Conservation (phyloP, 2,329 filamentous ascomycete genomes). For the Xylariaceae sp. region DNA sequence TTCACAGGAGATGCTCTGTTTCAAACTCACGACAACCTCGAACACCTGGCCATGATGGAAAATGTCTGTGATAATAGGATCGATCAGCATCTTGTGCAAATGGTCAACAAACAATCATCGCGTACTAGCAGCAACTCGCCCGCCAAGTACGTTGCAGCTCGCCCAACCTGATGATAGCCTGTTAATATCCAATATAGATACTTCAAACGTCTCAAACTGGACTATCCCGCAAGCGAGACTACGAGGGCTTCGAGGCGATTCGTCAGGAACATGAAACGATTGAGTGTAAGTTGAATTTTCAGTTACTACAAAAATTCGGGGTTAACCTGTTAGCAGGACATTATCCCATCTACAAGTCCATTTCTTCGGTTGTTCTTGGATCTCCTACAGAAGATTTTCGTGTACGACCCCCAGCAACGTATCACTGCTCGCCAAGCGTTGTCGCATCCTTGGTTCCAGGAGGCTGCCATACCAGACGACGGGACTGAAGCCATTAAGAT, state of each 20-base stretch:
- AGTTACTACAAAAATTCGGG: not conserved
- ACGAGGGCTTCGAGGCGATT: slow-evolving; percentile 62
- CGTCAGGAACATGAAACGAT: slow-evolving; percentile 67
- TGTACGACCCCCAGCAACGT: slow-evolving; percentile 62
- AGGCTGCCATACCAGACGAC: slow-evolving; percentile 59
- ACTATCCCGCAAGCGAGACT: slow-evolving; percentile 62
- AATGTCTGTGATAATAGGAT: slow-evolving; percentile 59
- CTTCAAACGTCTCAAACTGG: slow-evolving; percentile 62
- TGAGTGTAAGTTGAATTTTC: slow-evolving; percentile 56
- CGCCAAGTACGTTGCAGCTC: slow-evolving; percentile 49
- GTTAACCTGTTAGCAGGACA: slow-evolving; percentile 48
- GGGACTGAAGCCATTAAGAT: slow-evolving; percentile 66
- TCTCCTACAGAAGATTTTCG: slow-evolving; percentile 62
- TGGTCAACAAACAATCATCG: slow-evolving; percentile 53
- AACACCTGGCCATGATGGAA: slow-evolving; percentile 75
- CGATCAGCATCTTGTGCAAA: slow-evolving; percentile 54
- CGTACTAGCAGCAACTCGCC: slow-evolving; percentile 57
- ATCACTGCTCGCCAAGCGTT: slow-evolving; percentile 65
- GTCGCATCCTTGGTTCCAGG: slow-evolving; percentile 65
- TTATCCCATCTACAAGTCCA: slow-evolving; percentile 55
- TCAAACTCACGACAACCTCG: slow-evolving; percentile 69
- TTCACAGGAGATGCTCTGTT: slow-evolving; percentile 69
- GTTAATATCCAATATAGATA: slow-evolving; percentile 46
- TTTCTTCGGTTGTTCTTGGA: slow-evolving; percentile 63
- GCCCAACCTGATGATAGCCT: not conserved